Evolutionary conservation across 805 yeast genomes (phyloP), one percentile per base, ranked within the genome.

Genomic region (Yamadazyma laniorum): DNA sequence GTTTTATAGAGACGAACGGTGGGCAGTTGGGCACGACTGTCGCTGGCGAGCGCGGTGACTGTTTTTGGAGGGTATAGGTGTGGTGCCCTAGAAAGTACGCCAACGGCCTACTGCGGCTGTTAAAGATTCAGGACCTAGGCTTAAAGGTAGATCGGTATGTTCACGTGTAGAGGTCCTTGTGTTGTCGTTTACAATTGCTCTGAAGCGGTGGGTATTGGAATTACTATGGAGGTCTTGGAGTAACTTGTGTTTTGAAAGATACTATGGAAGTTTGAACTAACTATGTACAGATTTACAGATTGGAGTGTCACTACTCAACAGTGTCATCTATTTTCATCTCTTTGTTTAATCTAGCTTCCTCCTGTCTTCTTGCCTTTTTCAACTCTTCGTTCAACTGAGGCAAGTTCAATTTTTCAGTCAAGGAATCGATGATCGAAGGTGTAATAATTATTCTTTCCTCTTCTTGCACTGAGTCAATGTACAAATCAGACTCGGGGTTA

Each of bases 291-390:
- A 12, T 26, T n/a, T n/a, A n/a, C n/a, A n/a, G n/a, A n/a, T 29
- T 29, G 17, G 6, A 13, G n/a, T 6, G 13, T 9, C 26, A n/a
- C n/a, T 40, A 55, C 25, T 49, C 48, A 12, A 53, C 48, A 8
- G 46, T 36, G 25, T 50, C 52, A 34, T 49, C 44, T 5, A 43
- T 38, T 32, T 52, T 52, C 14, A 48, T 21, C 12, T 42, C 39
- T 37, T 43, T 43, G n/a, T 43, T 41, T 34, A 63, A 41, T 21
- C 64, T 45, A 16, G 43, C 44, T 7, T 59, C 56, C 53, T 81
- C 88, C 53, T 82, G 88, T 21, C 53, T 53, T 42, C 79, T 51
- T 1, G 86, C 84, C 41, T 72, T 71, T 4, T 52, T 39, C 31
- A 82, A 58, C n/a, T 70, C 70, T 1, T 66, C 59, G 25, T 63